Percentiles rank a stretch among this genome's conserved stretches.
Conservation (phyloP, 371 early-diverging fungal species). For the Apophysomyces sp. region DNA sequence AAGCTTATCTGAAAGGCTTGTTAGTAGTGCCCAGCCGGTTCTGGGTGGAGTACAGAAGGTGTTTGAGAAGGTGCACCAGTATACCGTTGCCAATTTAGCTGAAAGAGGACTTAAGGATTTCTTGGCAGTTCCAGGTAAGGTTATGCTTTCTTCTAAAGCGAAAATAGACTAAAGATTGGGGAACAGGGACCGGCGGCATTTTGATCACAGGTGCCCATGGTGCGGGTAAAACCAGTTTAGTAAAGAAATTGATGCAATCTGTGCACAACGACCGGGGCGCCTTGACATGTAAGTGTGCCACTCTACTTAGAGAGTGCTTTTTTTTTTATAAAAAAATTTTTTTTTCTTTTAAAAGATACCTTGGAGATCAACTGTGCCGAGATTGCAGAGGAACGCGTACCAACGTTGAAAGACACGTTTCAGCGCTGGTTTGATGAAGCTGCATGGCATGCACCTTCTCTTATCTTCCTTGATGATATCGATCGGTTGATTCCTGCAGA, state of each 20-base stretch:
- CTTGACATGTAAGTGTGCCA: constrained; percentile 62
- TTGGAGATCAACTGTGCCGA: constrained; percentile 66
- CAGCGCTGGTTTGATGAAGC: constrained; percentile 70
- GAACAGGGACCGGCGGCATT: constrained; percentile 66
- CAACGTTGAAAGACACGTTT: constrained; percentile 64
- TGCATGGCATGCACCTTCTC: constrained; percentile 77
- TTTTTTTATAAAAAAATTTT: background rate
- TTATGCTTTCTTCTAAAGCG: background rate
- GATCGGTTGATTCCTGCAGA: constrained; percentile 90
- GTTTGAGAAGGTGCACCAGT: constrained; percentile 46
- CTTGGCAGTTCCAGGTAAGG: constrained; percentile 48
- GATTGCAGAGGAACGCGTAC: constrained; percentile 60
- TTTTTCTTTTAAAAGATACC: constrained; percentile 30
- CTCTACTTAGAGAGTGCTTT: too few species aligned
- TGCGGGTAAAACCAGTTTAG: constrained; percentile 81
- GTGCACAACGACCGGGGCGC: constrained; percentile 41
- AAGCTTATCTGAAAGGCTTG: background rate
- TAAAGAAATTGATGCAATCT: constrained; percentile 46
- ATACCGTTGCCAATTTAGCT: constrained; percentile 52
- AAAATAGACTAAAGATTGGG: background rate
- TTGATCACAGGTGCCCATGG: constrained; percentile 84
- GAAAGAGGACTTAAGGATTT: constrained; percentile 46
- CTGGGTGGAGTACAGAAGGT: constrained; percentile 54
- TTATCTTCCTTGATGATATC: constrained; percentile 95
- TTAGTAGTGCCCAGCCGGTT: constrained; percentile 1